Percentiles rank a stretch among this genome's conserved stretches.
Conservation (phyloP, 371 early-diverging fungal genomes). For the Saksenaea vasiformis region DNA sequence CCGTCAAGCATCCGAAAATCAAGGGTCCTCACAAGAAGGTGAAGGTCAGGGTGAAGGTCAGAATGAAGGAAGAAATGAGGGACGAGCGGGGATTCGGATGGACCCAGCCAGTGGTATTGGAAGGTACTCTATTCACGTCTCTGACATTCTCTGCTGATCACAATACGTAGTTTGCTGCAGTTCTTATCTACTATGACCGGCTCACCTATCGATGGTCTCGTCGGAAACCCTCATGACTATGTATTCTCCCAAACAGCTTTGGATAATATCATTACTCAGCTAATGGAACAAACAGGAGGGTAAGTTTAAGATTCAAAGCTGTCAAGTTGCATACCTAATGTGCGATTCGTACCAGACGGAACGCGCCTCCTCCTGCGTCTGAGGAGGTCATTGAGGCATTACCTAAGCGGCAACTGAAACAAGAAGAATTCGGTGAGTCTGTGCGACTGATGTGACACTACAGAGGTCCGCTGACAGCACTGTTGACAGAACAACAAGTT, state of each 20-base stretch:
- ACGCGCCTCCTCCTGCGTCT: constrained; percentile 71
- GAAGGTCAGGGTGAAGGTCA: constrained; percentile 7
- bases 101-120: constrained; percentile 26
- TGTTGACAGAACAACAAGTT: constrained; percentile 34
- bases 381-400: constrained; percentile 64
- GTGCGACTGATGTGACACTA: background rate
- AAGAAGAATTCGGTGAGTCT: constrained; percentile 50
- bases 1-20: background rate
- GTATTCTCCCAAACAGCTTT: constrained; percentile 62
- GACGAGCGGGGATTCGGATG: constrained; percentile 1
- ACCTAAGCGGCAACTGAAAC: constrained; percentile 47
- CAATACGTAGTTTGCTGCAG: constrained; percentile 31
- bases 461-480: background rate
- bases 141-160: background rate
- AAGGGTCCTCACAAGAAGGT: background rate
- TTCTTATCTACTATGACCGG: constrained; percentile 40
- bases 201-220: constrained; percentile 34
- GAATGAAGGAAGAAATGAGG: constrained; percentile 10
- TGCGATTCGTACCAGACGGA: constrained; percentile 34
- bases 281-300: constrained; percentile 77
- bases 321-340: background rate
- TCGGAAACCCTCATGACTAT: constrained; percentile 66
- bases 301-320: constrained; percentile 9
- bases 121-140: constrained; percentile 13
- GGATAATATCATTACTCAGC: constrained; percentile 77